Base-by-base conservation (phyloP, 768 basidiomycete genomes). In the Trametes cingulata region DNA sequence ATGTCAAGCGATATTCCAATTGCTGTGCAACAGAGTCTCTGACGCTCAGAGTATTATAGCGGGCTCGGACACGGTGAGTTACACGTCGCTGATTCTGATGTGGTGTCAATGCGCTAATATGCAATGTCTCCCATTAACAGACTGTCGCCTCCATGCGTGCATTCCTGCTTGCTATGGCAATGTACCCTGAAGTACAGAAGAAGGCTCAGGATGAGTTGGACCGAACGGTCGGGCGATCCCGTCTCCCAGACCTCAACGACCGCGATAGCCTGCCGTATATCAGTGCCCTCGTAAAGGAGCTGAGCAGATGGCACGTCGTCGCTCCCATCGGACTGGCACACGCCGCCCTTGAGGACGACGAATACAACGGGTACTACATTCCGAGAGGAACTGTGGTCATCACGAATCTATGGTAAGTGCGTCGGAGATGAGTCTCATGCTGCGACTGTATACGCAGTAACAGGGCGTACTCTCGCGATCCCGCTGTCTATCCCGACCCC, bases 401-500 rank as follows among this genome's bases (percentile, higher is more conserved):
- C 1, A 5, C 57, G 20, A 63, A 63, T 43, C 13, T 55, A 2
- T 66, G 65, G 65, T 63, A 43, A 17, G 60, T 25, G 17, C 19
- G 39, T 17, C 45, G 1, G 19, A 19, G 24, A 13, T 41, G 5
- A 5, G 41, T 1, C 22, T 19, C 19, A 12, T 3, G 15, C 9
- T 17, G 17, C n/a, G 12, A n/a, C 14, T 46, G 27, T 10, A 33
- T 10, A 46, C 42, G 29, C 19, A 15, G 6, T 5, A n/a, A 15
- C 36, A 60, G 59, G 52, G 51, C 43, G 7, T 67, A 70, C 33
- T 61, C 65, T 22, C 67, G 65, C 46, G 65, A 71, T 55, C 53
- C 62, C 10, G 55, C 49, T 0, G 43, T 63, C 9, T 85, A 79
- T 64, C 67, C 75, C 15, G 66, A 82, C 29, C 80, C 83, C 13